Percentiles rank a stretch among this genome's conserved stretches.
These are phyloP conservation scores for Aspergillus ruber DNA, from an alignment of 2,329 filamentous ascomycete genomes.

Conservation along the genomic window DNA sequence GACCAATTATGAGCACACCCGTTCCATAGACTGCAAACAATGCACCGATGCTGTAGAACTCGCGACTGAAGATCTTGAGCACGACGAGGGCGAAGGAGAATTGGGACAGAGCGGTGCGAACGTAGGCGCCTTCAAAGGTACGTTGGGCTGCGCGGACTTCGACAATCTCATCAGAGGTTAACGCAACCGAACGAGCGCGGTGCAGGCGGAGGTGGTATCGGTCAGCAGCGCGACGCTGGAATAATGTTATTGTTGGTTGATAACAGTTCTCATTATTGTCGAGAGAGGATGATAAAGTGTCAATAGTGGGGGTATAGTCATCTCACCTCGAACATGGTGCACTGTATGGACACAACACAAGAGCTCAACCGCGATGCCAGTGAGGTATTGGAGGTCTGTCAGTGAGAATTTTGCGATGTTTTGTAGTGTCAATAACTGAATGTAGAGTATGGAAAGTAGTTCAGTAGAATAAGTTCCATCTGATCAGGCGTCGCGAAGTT, in stretches of 20 bases:
- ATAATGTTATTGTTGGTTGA: constrained; percentile 7
- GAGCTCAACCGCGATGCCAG: too few species aligned
- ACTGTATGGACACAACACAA: too few species aligned
- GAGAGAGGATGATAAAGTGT: background rate
- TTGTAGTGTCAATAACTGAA: too few species aligned
- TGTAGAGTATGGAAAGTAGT: too few species aligned
- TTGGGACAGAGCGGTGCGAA: constrained; percentile 87
- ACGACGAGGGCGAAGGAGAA: constrained; percentile 94
- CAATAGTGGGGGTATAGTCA: too few species aligned
- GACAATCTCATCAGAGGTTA: constrained; percentile 79
- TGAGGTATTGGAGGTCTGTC: too few species aligned
- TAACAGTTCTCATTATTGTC: background rate
- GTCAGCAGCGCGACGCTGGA: constrained; percentile 61
- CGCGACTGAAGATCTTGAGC: constrained; percentile 90
- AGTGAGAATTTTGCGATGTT: too few species aligned
- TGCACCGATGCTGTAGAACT: constrained; percentile 96
- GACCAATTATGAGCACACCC: constrained; percentile 72
- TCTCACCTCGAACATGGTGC: constrained; percentile 25
- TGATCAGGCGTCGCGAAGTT: too few species aligned
- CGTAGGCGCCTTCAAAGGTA: constrained; percentile 95
- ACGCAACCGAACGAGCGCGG: constrained; percentile 72
- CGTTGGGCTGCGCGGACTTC: constrained; percentile 92
- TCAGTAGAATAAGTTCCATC: too few species aligned
- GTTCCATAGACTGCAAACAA: constrained; percentile 88
- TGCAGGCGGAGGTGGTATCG: constrained; percentile 74